Base-by-base conservation (phyloP, 2,329 filamentous ascomycete genomes). In the Colletotrichum limetticola region DNA sequence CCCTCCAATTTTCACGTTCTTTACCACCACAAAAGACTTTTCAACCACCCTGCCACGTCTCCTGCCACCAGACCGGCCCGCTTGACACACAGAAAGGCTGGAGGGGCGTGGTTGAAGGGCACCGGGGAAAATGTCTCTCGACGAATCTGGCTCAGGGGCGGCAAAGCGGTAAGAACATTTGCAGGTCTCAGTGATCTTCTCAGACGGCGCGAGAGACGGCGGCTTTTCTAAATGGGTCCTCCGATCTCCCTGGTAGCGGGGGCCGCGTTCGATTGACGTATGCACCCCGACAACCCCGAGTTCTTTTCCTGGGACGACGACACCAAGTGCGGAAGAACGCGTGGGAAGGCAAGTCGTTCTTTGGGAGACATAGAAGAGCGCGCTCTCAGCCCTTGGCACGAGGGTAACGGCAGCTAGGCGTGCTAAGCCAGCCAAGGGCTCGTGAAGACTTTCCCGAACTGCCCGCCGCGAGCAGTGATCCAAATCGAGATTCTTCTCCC, bases 121-220 rank as follows among this genome's bases (percentile, higher is more conserved):
- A 32, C 32, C 0, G 30, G 7, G 3, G 19, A 42, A n/a, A 52
- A 56, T 56, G 55, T 66, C 68, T 66, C 62, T 66, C 11, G 42
- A 53, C 55, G 59, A 70, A 66, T 65, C 42, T 66, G 68, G 53
- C 26, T 66, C 68, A 70, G 68, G 68, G 68, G 68, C 46, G 55
- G 55, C n/a, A 53, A 62, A 49, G 42, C 42, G 42, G 42, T 49
- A 49, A 49, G 16, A 49, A 19, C 16, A 19, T n/a, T 46, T 3
- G 19, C 8, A 71, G 46, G 63, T 71, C 68, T 67, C 68, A 61
- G 46, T 62, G 68, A 67, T 67, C 63, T 12, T 28, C 68, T 28
- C 12, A 32, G 61, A 37, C 63, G 68, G 68, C 68, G 68, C 57
- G n/a, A 16, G 57, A 67, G 63, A 71, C 68, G 68, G 63, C 56